Evolutionary conservation across 1,284 basidiomycete genomes (phyloP), one percentile per base, ranked within the genome.

Genomic region (Abortiporus biennis): DNA sequence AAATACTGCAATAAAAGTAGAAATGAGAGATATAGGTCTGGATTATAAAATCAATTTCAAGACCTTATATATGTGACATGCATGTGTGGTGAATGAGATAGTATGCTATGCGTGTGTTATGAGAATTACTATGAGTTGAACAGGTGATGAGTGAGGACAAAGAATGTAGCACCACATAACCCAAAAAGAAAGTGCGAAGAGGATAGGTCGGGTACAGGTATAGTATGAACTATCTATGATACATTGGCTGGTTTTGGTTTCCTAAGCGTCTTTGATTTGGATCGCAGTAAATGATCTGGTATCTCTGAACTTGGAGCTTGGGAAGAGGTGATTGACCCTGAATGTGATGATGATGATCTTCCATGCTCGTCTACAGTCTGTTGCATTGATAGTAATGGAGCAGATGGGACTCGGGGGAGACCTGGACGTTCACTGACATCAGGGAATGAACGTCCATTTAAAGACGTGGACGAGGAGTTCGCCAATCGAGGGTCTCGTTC

Each of bases 341-440:
- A 37, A 23, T 25, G 23, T 17, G 24, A 30, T 17, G 21, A 36
- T 21, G 43, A 34, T 37, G 38, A 17, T 6, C 50, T 38, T 11
- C 47, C 45, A 4, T 45, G 46, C 17, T 20, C 29, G 5, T 38
- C 30, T 33, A 40, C 29, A 12, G 39, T 30, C 13, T 2, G 8
- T 29, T 19, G 35, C 25, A 37, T 29, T 20, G 40, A 15, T 2
- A 45, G 22, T 23, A 24, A 22, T 21, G 36, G 17, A 11, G 17
- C 43, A 6, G 53, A 50, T 29, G 55, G 55, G 13, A 58, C 44
- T 20, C 44, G 55, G 9, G 56, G 56, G 4, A 58, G 53, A 12
- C 55, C 54, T 17, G 54, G 54, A 3, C 44, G 38, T 31, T n/a
- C 15, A 11, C 21, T 19, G 3, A 29, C 5, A 24, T 33, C 23